Evolutionary conservation across 768 basidiomycete genomes (phyloP).

Genomic region (Suillus subluteus): DNA sequence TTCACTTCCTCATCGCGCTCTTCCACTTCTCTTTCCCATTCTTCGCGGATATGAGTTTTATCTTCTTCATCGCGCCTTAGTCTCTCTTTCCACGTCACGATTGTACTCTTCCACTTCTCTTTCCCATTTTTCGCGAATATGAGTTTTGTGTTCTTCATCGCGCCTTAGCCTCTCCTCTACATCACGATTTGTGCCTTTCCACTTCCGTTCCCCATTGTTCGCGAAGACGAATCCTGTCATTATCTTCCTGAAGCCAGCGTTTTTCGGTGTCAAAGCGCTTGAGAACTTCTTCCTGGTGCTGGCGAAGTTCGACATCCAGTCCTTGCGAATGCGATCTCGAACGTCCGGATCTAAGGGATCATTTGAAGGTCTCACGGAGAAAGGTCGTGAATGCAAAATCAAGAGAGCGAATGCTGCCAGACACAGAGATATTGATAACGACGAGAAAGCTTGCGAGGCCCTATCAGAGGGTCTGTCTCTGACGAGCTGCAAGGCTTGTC

Average conservation of each 20-base stretch:
- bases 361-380: conserved; percentile 21
- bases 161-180: conserved; percentile 22
- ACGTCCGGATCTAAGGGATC: conserved; percentile 23
- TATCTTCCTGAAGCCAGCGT: conserved; percentile 27
- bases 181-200: background rate
- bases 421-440: too few relatives aligned
- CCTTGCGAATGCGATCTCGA: conserved; percentile 23
- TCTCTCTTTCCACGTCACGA: background rate
- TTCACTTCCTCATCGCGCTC: conserved; percentile 6
- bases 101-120: conserved; percentile 23
- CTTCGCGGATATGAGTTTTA: background rate
- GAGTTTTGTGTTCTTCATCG: conserved; percentile 13
- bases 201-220: background rate
- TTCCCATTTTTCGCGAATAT: conserved; percentile 16
- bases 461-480: too few relatives aligned
- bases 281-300: conserved; percentile 19
- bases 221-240: background rate
- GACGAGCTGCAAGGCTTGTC: too few relatives aligned
- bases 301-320: conserved; percentile 23
- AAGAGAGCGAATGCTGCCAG: too few relatives aligned
- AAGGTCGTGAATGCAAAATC: background rate
- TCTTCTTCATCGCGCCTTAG: background rate
- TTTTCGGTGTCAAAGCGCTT: conserved; percentile 17
- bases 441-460: too few relatives aligned
- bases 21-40: conserved; percentile 5